These are phyloP conservation scores for Candida anglica DNA, from an alignment of 805 yeast genomes.

Conservation along the genomic window DNA sequence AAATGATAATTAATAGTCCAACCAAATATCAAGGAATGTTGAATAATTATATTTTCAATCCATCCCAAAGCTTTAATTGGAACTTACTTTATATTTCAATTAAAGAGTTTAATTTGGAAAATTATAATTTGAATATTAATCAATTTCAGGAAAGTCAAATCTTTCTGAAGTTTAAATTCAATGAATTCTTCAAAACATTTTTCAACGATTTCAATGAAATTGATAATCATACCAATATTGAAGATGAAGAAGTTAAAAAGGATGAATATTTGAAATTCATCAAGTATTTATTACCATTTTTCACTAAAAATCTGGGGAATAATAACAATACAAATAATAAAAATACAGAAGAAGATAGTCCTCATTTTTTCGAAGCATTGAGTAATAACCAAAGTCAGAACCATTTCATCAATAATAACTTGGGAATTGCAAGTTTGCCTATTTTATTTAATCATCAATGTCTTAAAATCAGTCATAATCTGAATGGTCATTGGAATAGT, in stretches of 20 bases:
- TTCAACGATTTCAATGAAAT: slow-evolving; percentile 10
- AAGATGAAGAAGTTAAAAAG: slow-evolving; percentile 1
- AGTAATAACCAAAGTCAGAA: slow-evolving; percentile 1
- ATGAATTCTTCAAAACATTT: slow-evolving; percentile 12
- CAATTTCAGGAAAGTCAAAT: background rate
- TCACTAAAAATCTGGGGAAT: slow-evolving; percentile 6
- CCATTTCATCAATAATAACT: slow-evolving; percentile 40
- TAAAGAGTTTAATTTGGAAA: slow-evolving; percentile 38
- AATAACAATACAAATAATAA: background rate
- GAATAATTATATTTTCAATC: slow-evolving; percentile 43
- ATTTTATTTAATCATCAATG: slow-evolving; percentile 36
- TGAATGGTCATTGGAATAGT: slow-evolving; percentile 21
- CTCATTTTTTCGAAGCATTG: background rate
- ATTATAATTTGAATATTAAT: slow-evolving; percentile 1
- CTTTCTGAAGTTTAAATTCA: slow-evolving; percentile 10
- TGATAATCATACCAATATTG: slow-evolving; percentile 7
- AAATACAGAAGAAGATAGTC: background rate
- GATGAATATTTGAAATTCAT: slow-evolving; percentile 7
- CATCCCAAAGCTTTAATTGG: slow-evolving; percentile 40
- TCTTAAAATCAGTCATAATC: slow-evolving; percentile 19
- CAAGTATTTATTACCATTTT: slow-evolving; percentile 13
- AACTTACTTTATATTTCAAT: slow-evolving; percentile 41
- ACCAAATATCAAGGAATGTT: slow-evolving; percentile 47
- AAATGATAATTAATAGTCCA: slow-evolving; percentile 48
- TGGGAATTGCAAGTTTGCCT: slow-evolving; percentile 51